A percentile compares a stretch with the other conserved stretches of the same genome.
Evolutionary conservation across 306 rosid species (phyloP).

Genomic region (Oemleria cerasiformis): DNA sequence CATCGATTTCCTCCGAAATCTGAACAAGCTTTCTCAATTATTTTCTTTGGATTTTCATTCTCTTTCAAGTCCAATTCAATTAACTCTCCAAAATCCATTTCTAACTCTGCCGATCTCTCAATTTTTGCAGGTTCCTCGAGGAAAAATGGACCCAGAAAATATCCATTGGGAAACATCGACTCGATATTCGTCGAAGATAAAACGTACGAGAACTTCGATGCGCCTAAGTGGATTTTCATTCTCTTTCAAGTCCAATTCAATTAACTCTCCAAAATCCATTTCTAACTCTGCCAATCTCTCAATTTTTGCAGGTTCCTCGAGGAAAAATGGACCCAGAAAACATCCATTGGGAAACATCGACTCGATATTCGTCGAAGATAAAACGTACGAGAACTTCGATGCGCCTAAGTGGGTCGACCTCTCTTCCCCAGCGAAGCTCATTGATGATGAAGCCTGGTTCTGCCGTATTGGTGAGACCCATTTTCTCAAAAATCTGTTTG

Average conservation of each 20-base stretch:
- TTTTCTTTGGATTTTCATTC: not conserved
- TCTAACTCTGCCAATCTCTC: not conserved
- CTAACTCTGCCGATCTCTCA: not conserved
- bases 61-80: not conserved
- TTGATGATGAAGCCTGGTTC: no score
- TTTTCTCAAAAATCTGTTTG: no score
- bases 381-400: constrained; percentile 35
- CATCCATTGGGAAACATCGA: constrained; percentile 54
- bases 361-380: constrained; percentile 36
- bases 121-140: constrained; percentile 12
- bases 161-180: constrained; percentile 53
- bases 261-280: not conserved
- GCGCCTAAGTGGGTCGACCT: constrained; percentile 46
- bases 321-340: constrained; percentile 47
- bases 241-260: not conserved
- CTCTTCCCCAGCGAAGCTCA: no score
- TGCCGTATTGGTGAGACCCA: no score
- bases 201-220: constrained; percentile 38
- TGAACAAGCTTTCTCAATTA: not conserved
- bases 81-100: not conserved
- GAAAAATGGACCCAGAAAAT: constrained; percentile 48
- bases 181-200: constrained; percentile 41
- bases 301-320: constrained; percentile 11
- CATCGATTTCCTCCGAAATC: not conserved
- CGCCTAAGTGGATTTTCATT: constrained; percentile 44